Evolutionary conservation across 108 stramenopile genomes (phyloP), one percentile per base, ranked within the genome.

Genomic region (Mayamaea pseudoterrestris): DNA sequence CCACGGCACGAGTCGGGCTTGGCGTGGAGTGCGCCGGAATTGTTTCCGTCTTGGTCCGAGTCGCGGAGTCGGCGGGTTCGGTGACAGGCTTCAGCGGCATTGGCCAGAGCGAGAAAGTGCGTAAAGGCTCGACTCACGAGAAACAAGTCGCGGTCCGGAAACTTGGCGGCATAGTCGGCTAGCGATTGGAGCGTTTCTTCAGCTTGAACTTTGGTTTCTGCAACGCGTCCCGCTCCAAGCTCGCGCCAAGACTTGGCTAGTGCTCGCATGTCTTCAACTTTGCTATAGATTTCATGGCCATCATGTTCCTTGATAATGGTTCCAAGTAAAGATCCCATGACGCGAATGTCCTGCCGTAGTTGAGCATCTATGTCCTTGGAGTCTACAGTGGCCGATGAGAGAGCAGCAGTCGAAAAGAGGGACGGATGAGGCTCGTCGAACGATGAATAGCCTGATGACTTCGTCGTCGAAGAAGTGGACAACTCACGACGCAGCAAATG

Each of bases 1-100:
- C 79, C 81, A 0, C 78, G 80, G 42, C 71, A 63, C 29, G 68
- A 71, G 30, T 66, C 57, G 5, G 43, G 35, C 41, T 63, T 63
- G 55, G 20, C 14, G 21, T 51, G 57, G 22, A 69, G 27, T n/a
- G 61, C 52, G 28, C 41, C 39, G 9, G 7, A 42, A 6, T 21
- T 27, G 2, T 18, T 36, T 5, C 25, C 25, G 21, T 13, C 20
- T 16, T 49, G 31, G 6, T 9, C 22, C 5, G 50, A 14, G 4
- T 12, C 17, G 13, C 54, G 53, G 20, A 89, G 40, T 7, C 58
- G 60, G 0, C 89, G 65, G 13, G 64, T 60, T n/a, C 83, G 67
- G 46, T 91, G 83, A 65, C 86, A 81, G 0, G 51, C 54, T 70
- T 91, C 89, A 34, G 83, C 69, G 7, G 81, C 78, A 63, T 91